Evolutionary conservation across 148 eudicot species (phyloP).

Genomic region (Silene conica): DNA sequence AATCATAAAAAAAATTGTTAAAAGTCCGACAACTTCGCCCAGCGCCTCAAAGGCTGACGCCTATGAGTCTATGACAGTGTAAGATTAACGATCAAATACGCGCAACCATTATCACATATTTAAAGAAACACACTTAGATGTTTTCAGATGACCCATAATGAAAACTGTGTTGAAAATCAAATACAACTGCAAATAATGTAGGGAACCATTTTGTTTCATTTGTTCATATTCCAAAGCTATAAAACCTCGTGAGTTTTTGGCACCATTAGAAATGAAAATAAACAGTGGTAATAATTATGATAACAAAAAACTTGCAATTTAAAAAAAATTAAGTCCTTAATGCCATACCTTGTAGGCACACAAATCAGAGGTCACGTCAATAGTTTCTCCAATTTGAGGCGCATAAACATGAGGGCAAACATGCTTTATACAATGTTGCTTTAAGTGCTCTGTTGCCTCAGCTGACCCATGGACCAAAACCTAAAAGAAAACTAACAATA

Average conservation of each 20-base stretch:
- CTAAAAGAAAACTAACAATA: constrained; percentile 29
- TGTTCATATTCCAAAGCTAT: neutral
- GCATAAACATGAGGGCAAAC: constrained; percentile 97
- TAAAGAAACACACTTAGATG: neutral
- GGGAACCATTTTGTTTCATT: neutral
- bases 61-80: neutral
- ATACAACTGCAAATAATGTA: neutral
- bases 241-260: neutral
- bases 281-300: neutral
- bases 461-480: constrained; percentile 99
- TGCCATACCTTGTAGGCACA: constrained; percentile 87
- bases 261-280: neutral
- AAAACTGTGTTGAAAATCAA: neutral
- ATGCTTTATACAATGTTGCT: constrained; percentile 82
- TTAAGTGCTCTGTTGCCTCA: constrained; percentile 98
- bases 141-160: neutral
- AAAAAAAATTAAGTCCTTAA: neutral
- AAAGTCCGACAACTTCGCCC: neutral
- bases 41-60: neutral
- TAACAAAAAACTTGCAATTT: neutral
- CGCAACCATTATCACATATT: neutral
- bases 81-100: neutral
- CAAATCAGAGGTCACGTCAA: constrained; percentile 97
- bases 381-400: constrained; percentile 89
- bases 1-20: constrained; percentile 6